Base-by-base conservation (phyloP, 2,329 filamentous ascomycete species). In the Podosphaera xanthii region DNA sequence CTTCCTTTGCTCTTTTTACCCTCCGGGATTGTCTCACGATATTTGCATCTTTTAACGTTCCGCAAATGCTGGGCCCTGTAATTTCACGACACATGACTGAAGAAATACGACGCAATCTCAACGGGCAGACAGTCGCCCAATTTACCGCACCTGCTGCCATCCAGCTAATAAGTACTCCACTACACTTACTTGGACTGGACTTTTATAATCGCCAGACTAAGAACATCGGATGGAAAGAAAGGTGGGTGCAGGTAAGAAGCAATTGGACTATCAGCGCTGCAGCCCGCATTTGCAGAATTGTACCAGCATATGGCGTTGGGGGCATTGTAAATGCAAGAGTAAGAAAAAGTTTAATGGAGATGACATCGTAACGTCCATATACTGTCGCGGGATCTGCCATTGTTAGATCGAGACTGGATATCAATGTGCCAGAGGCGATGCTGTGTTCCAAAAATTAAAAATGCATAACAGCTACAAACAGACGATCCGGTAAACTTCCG, bases 41-140 rank as follows among this genome's bases (percentile, higher is more conserved):
- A 66, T 94, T 94, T 70, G 88, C 88, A 3, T 87, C 82, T 10
- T 97, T 96, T 77, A 96, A 96, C 69, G 74, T 95, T 1, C 91
- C 91, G 0, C 80, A 87, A 0, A 68, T 92, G 1, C 75, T 96
- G 8, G 87, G 86, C 0, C 87, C 88, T 0, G 71, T 74, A 4
- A 73, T 95, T 30, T 79, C 77, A 12, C 71, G 76, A 22, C 73
- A 75, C 35, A 67, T 84, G 62, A 72, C 69, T 57, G 74, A 76
- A 59, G 77, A 78, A 62, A 70, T 82, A 38, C 72, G 81, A 14
- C 73, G 68, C 56, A 65, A 61, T 30, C 63, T 80, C 36, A 76
- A 73, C 30, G 79, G 79, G n/a, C 71, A 77, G 63, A 81, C 79
- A 0, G 64, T 84, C 2, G 87, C 87, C 34, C 89, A 95, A 71